Conservation (phyloP, 2,329 filamentous ascomycete species). For the Neofusicoccum ribis region DNA sequence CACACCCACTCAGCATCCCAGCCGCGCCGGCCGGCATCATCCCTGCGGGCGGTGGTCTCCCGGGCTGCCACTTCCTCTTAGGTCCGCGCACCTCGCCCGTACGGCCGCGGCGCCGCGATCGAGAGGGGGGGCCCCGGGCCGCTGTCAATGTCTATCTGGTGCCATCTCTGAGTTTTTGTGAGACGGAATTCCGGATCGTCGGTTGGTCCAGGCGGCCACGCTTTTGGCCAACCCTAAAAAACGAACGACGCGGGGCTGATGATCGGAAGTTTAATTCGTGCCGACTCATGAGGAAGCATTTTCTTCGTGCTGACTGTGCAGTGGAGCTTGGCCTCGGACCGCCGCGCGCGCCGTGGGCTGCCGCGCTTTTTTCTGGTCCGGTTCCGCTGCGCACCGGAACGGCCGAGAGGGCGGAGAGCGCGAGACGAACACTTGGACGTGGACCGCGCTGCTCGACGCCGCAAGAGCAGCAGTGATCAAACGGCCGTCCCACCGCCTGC, state of each 20-base stretch:
- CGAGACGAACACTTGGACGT: too few relatives aligned
- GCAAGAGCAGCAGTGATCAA: background rate
- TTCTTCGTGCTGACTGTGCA: background rate
- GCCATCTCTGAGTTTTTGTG: background rate
- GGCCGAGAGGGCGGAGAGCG: background rate
- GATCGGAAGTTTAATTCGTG: constrained; percentile 12
- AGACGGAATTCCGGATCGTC: constrained; percentile 3
- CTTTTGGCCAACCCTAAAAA: constrained; percentile 4
- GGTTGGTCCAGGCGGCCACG: constrained; percentile 9
- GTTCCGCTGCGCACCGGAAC: background rate
- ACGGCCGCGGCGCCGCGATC: background rate
- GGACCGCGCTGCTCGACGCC: too few relatives aligned
- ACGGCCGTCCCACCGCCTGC: background rate
- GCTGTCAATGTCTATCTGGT: background rate
- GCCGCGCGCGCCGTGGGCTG: background rate
- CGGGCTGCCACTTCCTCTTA: background rate
- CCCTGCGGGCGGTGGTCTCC: background rate
- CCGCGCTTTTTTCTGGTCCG: background rate
- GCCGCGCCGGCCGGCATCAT: background rate
- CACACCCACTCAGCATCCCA: background rate
- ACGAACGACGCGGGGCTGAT: constrained; percentile 11
- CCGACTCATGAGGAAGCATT: background rate
- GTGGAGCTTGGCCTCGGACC: constrained; percentile 5
- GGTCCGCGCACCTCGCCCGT: background rate
- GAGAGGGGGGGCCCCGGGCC: background rate